Percentiles rank a stretch among this genome's conserved stretches.
Conservation (phyloP, 768 basidiomycete species). For the Kwoniella newhampshirensis region DNA sequence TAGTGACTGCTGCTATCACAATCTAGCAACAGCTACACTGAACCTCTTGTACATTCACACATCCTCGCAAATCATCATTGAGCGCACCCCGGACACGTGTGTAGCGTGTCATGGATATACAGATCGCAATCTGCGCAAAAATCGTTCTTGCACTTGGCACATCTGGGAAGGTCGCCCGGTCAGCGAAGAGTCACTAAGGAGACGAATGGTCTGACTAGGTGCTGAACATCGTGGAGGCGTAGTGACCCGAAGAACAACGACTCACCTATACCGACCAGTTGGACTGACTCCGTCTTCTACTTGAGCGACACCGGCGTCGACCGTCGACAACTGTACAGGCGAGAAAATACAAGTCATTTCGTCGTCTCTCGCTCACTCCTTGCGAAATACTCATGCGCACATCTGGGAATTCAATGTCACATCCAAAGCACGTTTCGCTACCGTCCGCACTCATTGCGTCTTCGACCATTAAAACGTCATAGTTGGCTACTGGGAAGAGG, state of each 20-base stretch:
- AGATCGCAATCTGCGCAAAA: constrained; percentile 97
- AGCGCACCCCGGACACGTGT: constrained; percentile 74
- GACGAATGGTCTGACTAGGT: neutral
- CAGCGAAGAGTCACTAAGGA: too few relatives aligned
- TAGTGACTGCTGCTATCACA: too few relatives aligned
- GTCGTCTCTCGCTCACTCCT: constrained; percentile 10
- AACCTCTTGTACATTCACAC: constrained; percentile 4
- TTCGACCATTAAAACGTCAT: constrained; percentile 47
- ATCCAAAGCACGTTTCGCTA: constrained; percentile 68
- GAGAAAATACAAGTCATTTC: constrained; percentile 20
- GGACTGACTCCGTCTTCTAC: constrained; percentile 71
- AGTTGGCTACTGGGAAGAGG: constrained; percentile 88
- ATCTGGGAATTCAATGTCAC: constrained; percentile 66
- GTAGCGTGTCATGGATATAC: constrained; percentile 91
- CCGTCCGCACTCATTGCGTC: constrained; percentile 14
- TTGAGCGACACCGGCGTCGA: constrained; percentile 35
- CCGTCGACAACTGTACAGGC: constrained; percentile 10
- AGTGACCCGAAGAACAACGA: neutral
- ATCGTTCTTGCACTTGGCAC: constrained; percentile 77
- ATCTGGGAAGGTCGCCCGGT: constrained; percentile 24
- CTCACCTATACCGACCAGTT: constrained; percentile 75
- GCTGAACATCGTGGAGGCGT: too few relatives aligned
- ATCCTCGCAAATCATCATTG: constrained; percentile 39
- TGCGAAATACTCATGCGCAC: constrained; percentile 40
- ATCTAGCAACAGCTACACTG: neutral